A percentile compares a stretch with the other conserved stretches of the same genome.
phyloP scores from a whole-genome alignment of 176 grass and related monocot genomes.

The Phragmites australis region DNA sequence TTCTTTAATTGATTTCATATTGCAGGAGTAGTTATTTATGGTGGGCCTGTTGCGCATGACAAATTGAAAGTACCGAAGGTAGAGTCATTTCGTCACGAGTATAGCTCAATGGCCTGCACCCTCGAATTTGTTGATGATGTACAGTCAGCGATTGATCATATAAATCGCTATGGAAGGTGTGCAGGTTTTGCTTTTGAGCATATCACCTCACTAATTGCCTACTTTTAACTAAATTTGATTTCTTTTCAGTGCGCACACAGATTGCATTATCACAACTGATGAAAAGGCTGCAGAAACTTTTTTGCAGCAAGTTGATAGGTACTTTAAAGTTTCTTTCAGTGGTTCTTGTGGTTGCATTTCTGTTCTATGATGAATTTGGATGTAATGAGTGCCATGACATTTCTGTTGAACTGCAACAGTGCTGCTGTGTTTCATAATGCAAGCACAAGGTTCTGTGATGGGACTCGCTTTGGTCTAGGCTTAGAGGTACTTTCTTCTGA shows the following conservation, averaged over 20 bases:
- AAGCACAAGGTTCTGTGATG: slow-evolving; percentile 96
- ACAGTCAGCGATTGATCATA: slow-evolving; percentile 82
- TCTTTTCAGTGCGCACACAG: slow-evolving; percentile 80
- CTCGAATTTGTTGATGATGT: slow-evolving; percentile 92
- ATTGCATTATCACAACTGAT: slow-evolving; percentile 87
- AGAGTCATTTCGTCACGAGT: slow-evolving; percentile 83
- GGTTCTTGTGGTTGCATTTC: background rate
- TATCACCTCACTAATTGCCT: background rate
- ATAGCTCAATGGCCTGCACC: slow-evolving; percentile 89
- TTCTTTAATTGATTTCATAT: slow-evolving; percentile 22
- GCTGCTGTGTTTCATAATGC: slow-evolving; percentile 98
- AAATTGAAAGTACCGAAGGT: slow-evolving; percentile 70
- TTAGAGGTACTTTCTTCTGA: slow-evolving; percentile 66
- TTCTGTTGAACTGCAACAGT: slow-evolving; percentile 46
- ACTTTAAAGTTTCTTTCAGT: background rate
- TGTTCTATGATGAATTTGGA: background rate
- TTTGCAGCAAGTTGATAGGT: slow-evolving; percentile 95
- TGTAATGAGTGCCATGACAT: slow-evolving; percentile 15
- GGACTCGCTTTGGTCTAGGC: slow-evolving; percentile 90
- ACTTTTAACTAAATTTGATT: slow-evolving; percentile 2
- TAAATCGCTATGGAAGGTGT: slow-evolving; percentile 93
- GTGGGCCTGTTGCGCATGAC: slow-evolving; percentile 69
- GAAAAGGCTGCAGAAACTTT: slow-evolving; percentile 64
- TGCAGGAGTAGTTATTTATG: slow-evolving; percentile 85
- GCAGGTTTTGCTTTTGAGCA: background rate